A percentile compares a stretch with the other conserved stretches of the same genome.
These are phyloP conservation scores for Ophiostoma novo-ulmi DNA, from an alignment of 2,329 filamentous ascomycete species.

Conservation along the genomic window DNA sequence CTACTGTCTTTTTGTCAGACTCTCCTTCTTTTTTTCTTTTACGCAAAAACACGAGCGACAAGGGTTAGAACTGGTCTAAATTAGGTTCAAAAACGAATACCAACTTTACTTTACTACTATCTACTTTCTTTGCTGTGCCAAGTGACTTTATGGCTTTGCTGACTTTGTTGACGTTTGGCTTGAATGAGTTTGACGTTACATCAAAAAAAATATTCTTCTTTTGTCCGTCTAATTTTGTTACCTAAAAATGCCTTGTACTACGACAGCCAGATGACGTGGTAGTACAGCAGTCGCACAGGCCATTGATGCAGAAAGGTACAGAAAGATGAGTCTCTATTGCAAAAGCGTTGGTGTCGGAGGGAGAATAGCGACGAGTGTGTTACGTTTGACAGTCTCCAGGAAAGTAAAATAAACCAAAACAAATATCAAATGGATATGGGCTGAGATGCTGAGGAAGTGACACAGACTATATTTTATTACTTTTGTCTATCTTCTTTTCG, in stretches of 20 bases:
- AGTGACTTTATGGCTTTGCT: neutral
- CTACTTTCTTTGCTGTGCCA: neutral
- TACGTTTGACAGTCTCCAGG: neutral
- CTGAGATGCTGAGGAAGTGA: neutral
- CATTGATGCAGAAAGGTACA: neutral
- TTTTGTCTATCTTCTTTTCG: neutral
- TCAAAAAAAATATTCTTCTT: neutral
- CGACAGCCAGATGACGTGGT: neutral
- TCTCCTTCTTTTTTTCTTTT: neutral
- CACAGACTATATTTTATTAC: neutral
- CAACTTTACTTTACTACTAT: neutral
- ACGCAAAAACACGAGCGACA: neutral
- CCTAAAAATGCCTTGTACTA: neutral
- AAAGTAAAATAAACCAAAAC: neutral
- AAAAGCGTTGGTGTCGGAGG: neutral
- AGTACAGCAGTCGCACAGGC: neutral
- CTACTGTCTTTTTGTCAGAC: slow-evolving; percentile 8
- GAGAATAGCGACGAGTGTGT: neutral
- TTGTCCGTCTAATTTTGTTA: neutral
- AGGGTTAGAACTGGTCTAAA: neutral
- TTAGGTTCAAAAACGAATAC: slow-evolving; percentile 7
- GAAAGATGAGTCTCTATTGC: neutral
- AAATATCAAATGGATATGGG: neutral
- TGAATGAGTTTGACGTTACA: neutral
- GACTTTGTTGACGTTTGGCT: neutral